Evolutionary conservation across 495 filamentous ascomycete species (phyloP).

Genomic region (Lepraria neglecta): DNA sequence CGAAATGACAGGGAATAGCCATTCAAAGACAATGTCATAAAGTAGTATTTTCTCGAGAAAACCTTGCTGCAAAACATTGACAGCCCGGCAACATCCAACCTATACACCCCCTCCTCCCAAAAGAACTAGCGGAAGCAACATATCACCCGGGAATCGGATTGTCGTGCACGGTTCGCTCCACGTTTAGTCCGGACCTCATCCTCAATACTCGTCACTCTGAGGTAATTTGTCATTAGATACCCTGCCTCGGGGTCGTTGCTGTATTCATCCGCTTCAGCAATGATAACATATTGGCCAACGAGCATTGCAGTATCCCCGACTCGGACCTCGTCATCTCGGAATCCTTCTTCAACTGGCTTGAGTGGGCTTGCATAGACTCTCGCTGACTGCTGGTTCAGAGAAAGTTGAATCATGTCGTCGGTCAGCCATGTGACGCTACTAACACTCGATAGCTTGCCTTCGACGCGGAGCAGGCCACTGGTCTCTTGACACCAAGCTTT

Average conservation of each 20-base stretch:
- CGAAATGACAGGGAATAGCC: too few relatives aligned
- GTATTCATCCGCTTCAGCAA: slow-evolving; percentile 10
- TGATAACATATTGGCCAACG: slow-evolving; percentile 19
- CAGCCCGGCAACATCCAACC: too few relatives aligned
- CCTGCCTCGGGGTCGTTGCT: background rate
- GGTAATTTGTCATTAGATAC: slow-evolving; percentile 22
- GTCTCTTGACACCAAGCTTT: slow-evolving; percentile 17
- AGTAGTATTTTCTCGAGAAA: too few relatives aligned
- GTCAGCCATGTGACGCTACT: slow-evolving; percentile 23
- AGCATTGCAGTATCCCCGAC: slow-evolving; percentile 21
- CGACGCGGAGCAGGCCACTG: slow-evolving; percentile 24
- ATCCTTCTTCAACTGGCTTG: slow-evolving; percentile 22
- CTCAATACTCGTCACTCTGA: slow-evolving; percentile 19
- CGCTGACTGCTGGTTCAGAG: slow-evolving; percentile 19
- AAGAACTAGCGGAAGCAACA: slow-evolving; percentile 2
- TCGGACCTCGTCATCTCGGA: slow-evolving; percentile 20
- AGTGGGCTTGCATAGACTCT: slow-evolving; percentile 29
- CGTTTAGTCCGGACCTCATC: slow-evolving; percentile 15
- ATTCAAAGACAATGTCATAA: too few relatives aligned
- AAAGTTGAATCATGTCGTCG: slow-evolving; percentile 27
- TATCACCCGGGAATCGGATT: background rate
- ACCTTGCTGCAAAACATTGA: too few relatives aligned
- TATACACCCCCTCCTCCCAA: too few relatives aligned
- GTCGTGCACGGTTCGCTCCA: slow-evolving; percentile 19
- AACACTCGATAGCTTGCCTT: slow-evolving; percentile 25